These are phyloP conservation scores for Misopates orontium DNA, from an alignment of 257 asterid species.

Conservation along the genomic window DNA sequence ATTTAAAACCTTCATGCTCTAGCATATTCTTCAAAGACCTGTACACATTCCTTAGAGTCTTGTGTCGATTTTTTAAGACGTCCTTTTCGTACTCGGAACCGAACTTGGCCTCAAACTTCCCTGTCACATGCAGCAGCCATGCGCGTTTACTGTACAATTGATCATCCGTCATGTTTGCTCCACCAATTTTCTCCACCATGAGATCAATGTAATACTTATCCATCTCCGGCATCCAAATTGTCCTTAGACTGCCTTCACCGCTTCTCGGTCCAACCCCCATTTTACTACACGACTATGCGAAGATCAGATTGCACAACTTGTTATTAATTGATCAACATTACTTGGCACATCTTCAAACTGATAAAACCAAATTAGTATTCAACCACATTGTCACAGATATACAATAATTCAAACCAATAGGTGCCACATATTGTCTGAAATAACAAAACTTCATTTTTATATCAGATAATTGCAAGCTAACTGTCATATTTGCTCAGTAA, in stretches of 20 bases:
- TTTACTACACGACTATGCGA: conserved; percentile 16
- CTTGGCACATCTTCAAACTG: neutral
- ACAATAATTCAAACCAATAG: too few relatives aligned
- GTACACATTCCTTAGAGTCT: conserved; percentile 37
- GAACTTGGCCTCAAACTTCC: conserved; percentile 36
- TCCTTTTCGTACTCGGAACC: conserved; percentile 31
- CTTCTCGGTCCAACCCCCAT: conserved; percentile 31
- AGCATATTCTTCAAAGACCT: conserved; percentile 29
- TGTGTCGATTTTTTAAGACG: conserved; percentile 42
- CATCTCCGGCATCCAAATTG: conserved; percentile 44
- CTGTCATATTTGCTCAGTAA: too few relatives aligned
- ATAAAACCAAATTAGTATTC: too few relatives aligned
- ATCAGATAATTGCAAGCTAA: too few relatives aligned
- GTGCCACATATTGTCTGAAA: too few relatives aligned
- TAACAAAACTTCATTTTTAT: too few relatives aligned
- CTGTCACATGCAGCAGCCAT: conserved; percentile 35
- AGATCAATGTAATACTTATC: conserved; percentile 36
- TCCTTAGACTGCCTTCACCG: conserved; percentile 30
- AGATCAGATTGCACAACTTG: neutral
- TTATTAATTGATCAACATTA: neutral
- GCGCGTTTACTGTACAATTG: conserved; percentile 36
- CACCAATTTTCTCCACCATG: conserved; percentile 39
- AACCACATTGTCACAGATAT: conserved; percentile 9
- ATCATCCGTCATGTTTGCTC: conserved; percentile 32
- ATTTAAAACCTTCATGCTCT: conserved; percentile 37